Evolutionary conservation across 1,139 yeast genomes (phyloP), one percentile per base, ranked within the genome.

Genomic region (Pichia sp.): DNA sequence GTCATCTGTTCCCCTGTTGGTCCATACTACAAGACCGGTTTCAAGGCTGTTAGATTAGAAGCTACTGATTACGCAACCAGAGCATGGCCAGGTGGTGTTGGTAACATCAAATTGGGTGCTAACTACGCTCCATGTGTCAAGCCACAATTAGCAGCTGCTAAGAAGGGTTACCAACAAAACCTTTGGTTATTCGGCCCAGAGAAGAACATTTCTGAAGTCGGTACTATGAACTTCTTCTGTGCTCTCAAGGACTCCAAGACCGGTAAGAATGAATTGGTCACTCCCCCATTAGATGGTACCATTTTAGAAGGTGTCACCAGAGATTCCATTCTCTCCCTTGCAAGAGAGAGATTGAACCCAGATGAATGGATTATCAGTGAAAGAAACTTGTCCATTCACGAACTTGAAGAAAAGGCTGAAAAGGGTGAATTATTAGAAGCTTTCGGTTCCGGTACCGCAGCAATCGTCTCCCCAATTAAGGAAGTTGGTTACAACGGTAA

Each of bases 81-180:
- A 66, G 96, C 98, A 13, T 91, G 97, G 97, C 97, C 97, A 53
- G 96, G 96, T 55, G 98, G 97, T 59, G 87, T 79, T 47, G 98
- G 98, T 62, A 80, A 87, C 70, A 80, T 77, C 63, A 91, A 91
- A 66, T 74, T 91, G 53, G 98, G 98, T 60, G 97, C 96, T 42
- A 91, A 91, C 67, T 91, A 91, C 58, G 97, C 96, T 29, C 96
- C 97, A 39, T 84, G 96, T 60, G 75, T 88, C 55, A 71, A 74
- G 55, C 96, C 97, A 22, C 96, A 85, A 65, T 66, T 74, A 50
- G 76, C 78, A 62, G 97, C 98, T 34, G 94, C 95, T 35, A 55
- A 68, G 30, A 74, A 83, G 56, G 98, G 98, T 32, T 88, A 78
- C 69, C 88, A 83, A 58, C 98, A 91, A 64, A 87, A 88, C 69